Percentiles rank a stretch among this genome's conserved stretches.
phyloP scores from a whole-genome alignment of 306 rosid species.

The Trifolium pratense region DNA sequence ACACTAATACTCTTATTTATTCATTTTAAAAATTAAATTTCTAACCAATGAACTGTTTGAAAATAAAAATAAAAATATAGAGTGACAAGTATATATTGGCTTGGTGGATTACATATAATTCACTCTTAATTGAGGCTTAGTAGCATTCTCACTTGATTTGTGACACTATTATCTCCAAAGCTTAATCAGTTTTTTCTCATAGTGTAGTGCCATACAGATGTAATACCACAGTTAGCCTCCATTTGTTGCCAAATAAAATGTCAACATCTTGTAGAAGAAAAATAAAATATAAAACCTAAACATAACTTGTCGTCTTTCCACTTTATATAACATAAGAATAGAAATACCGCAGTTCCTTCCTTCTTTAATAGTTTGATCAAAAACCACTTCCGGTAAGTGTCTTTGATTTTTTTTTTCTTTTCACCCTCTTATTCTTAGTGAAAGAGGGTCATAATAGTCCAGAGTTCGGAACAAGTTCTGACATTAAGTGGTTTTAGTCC shows the following conservation, averaged over 20 bases:
- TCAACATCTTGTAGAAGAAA: background rate
- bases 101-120: no score
- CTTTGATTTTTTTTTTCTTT: no score
- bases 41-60: no score
- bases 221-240: background rate
- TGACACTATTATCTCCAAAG: background rate
- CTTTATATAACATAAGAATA: background rate
- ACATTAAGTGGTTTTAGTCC: no score
- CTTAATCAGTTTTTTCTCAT: background rate
- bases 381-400: background rate
- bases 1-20: no score
- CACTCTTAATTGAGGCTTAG: background rate
- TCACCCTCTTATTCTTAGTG: no score
- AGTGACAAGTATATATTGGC: background rate
- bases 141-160: background rate
- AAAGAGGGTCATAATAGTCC: no score
- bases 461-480: no score
- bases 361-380: background rate
- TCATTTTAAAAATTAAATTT: no score
- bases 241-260: background rate
- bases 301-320: no score
- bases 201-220: background rate
- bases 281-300: background rate
- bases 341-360: constrained; percentile 4
- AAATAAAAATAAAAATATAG: no score